phyloP scores from a whole-genome alignment of 768 basidiomycete species.

The Cyclocybe aegerita region DNA sequence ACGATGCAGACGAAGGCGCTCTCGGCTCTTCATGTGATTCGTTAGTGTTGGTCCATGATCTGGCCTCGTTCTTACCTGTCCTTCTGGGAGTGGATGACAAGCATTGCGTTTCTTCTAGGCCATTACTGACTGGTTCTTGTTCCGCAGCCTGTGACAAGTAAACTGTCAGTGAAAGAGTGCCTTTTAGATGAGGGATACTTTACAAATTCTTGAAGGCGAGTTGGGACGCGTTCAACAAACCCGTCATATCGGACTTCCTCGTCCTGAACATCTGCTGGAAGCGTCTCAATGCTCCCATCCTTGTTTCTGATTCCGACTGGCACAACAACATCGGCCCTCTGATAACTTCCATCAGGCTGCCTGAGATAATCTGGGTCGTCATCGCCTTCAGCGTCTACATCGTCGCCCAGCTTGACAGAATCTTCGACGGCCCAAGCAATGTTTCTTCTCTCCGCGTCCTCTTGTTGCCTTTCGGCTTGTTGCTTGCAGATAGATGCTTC shows the following conservation, averaged over 20 bases:
- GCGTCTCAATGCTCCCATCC: constrained; percentile 52
- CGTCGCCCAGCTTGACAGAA: constrained; percentile 43
- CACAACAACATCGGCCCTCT: constrained; percentile 23
- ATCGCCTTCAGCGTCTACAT: constrained; percentile 61
- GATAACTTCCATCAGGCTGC: constrained; percentile 36
- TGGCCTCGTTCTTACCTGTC: constrained; percentile 3
- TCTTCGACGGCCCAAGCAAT: constrained; percentile 65
- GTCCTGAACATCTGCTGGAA: constrained; percentile 28
- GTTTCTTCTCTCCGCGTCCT: constrained; percentile 61
- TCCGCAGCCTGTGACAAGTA: constrained; percentile 11
- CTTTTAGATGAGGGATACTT: constrained; percentile 11
- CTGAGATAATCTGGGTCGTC: constrained; percentile 47
- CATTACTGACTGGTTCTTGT: constrained; percentile 11
- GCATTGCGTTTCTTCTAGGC: constrained; percentile 52
- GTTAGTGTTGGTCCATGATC: background rate
- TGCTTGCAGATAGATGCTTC: constrained; percentile 52
- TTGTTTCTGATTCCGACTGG: constrained; percentile 62
- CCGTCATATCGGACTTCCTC: constrained; percentile 53
- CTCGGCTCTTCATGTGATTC: background rate
- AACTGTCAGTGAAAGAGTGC: background rate
- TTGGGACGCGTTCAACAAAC: constrained; percentile 48
- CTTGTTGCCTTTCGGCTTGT: constrained; percentile 57
- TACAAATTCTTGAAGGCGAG: constrained; percentile 58
- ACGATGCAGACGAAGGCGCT: constrained; percentile 5
- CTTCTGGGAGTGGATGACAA: constrained; percentile 22